Conservation (phyloP, 345 rosid species). For the Erodium maritimum region DNA sequence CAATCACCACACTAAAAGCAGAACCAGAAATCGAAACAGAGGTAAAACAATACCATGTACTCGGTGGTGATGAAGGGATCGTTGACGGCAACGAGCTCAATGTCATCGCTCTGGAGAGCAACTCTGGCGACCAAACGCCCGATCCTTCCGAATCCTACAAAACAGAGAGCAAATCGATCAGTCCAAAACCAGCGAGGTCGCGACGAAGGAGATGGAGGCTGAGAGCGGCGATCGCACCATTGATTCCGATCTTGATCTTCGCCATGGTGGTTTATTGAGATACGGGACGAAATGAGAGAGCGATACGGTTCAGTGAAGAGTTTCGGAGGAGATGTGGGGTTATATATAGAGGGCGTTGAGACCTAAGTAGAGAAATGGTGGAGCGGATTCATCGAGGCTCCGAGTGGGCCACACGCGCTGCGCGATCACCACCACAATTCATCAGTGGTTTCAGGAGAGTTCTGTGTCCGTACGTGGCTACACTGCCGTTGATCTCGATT, state of each 20-base stretch:
- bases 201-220: background rate
- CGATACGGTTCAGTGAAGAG: background rate
- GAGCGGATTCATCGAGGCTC: constrained; percentile 8
- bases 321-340: background rate
- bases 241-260: constrained; percentile 65
- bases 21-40: background rate
- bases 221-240: constrained; percentile 13
- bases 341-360: background rate
- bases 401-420: background rate
- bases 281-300: background rate
- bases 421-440: background rate
- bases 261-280: constrained; percentile 17
- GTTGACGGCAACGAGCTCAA: constrained; percentile 65
- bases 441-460: background rate
- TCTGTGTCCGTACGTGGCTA: background rate
- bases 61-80: constrained; percentile 71
- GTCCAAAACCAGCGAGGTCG: background rate
- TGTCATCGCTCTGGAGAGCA: constrained; percentile 53
- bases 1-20: background rate
- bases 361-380: background rate
- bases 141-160: constrained; percentile 66
- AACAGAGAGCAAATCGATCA: background rate
- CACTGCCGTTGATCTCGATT: constrained; percentile 7
- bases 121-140: constrained; percentile 64
- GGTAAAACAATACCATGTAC: constrained; percentile 32